Percentiles rank a stretch among this genome's conserved stretches.
These are phyloP conservation scores for Pseudoperonospora humuli DNA, from an alignment of 352 stramenopile genomes.

Conservation along the genomic window DNA sequence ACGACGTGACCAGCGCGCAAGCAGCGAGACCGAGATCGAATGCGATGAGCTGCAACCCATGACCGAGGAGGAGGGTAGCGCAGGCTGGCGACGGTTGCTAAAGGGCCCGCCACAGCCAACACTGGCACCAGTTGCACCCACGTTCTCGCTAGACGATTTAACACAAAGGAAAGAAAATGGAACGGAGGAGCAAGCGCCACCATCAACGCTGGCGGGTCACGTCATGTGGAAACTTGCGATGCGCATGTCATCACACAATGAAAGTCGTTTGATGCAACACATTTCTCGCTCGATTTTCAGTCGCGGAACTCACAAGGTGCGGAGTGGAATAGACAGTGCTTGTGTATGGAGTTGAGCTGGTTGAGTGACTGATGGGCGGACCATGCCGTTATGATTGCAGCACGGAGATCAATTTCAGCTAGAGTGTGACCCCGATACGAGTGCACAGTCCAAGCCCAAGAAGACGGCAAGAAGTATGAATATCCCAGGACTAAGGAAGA, in stretches of 20 bases:
- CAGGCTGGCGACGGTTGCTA: slow-evolving; percentile 25
- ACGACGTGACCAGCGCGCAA: slow-evolving; percentile 21
- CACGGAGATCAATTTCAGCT: slow-evolving; percentile 26
- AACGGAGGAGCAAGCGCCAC: slow-evolving; percentile 4
- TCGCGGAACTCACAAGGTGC: slow-evolving; percentile 48
- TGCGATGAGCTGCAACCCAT: slow-evolving; percentile 36
- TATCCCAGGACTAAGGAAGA: slow-evolving; percentile 14
- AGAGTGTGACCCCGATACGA: slow-evolving; percentile 13
- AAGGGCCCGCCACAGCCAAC: slow-evolving; percentile 19
- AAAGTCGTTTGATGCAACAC: slow-evolving; percentile 55
- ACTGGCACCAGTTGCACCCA: slow-evolving; percentile 19
- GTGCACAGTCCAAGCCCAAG: slow-evolving; percentile 12
- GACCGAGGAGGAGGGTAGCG: slow-evolving; percentile 12
- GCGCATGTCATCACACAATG: slow-evolving; percentile 57
- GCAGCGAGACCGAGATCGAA: slow-evolving; percentile 39
- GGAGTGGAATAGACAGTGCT: background rate
- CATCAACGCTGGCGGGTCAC: slow-evolving; percentile 36
- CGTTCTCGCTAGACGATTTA: slow-evolving; percentile 23
- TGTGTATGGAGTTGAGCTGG: slow-evolving; percentile 1
- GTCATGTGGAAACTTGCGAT: slow-evolving; percentile 60
- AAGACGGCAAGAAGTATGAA: slow-evolving; percentile 11
- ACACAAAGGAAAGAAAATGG: slow-evolving; percentile 15
- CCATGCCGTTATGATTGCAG: slow-evolving; percentile 24
- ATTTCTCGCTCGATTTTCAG: slow-evolving; percentile 59
- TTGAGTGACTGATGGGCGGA: slow-evolving; percentile 18